Evolutionary conservation across 1,139 yeast genomes (phyloP), one percentile per base, ranked within the genome.

Genomic region (Zygoascus sp.): DNA sequence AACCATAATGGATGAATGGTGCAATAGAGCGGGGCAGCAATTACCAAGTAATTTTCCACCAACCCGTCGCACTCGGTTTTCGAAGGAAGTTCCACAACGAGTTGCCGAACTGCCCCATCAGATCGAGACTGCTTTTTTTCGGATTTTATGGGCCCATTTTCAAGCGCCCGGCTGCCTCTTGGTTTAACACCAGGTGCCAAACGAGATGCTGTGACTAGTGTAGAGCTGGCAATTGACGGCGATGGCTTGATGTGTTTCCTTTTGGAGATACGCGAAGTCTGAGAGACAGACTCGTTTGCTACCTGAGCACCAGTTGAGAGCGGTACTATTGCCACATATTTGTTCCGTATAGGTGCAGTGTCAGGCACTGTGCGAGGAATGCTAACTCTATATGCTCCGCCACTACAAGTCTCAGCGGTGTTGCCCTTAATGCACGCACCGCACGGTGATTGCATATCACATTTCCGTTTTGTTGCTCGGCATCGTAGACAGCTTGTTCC

Each of bases 401-500:
- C 22, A 13, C 19, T 35, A 17, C 27, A 35, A 10, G 19, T n/a
- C 5, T n/a, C 25, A n/a, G 22, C 25, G 3, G 20, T 16, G 9
- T 20, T 35, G 9, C 15, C 25, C 2, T 15, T 8, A 5, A 21
- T 15, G 39, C 39, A 35, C n/a, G 27, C 25, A n/a, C 39, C 25
- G 15, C 42, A 40, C 8, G 36, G 36, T 2, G 25, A 15, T 8
- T 30, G 10, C 23, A 17, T 11, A 28, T 40, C 36, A n/a, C 42
- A 40, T 27, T 40, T 40, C 23, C 42, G 36, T 40, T 40, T 28
- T 10, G 32, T 19, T 2, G 15, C 11, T 10, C 42, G 34, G n/a
- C 42, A 40, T 10, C 25, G 35, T 10, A 27, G 27, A 23, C 42
- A 40, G 35, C 23, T 40, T 15, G 42, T 30, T 20, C 42, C 42